phyloP scores from a whole-genome alignment of 1,284 basidiomycete genomes.

The Apiotrichum montevideense region DNA sequence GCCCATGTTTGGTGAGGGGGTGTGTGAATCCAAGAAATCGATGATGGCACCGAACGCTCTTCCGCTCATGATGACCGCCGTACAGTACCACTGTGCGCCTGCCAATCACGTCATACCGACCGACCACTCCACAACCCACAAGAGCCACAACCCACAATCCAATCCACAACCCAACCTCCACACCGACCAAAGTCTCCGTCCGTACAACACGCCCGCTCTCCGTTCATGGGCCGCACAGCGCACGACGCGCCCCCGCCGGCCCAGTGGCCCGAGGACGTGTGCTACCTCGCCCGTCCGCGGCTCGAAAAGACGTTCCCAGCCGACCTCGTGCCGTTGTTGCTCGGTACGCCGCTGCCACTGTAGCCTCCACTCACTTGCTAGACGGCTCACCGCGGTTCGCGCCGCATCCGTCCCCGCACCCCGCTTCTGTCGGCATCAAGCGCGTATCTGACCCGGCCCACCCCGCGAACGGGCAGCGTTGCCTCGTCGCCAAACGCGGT shows the following conservation, averaged over 20 bases:
- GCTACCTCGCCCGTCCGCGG: conserved; percentile 38
- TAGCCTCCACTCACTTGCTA: neutral
- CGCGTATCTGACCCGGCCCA: conserved; percentile 49
- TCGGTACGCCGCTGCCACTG: conserved; percentile 1
- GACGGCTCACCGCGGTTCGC: conserved; percentile 9
- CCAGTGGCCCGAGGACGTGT: conserved; percentile 38
- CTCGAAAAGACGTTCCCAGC: conserved; percentile 39
- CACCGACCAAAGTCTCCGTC: too few species aligned
- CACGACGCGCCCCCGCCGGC: conserved; percentile 36
- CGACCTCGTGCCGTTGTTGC: conserved; percentile 21
- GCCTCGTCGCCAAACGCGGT: conserved; percentile 69
- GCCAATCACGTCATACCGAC: too few species aligned
- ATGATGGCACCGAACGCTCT: too few species aligned
- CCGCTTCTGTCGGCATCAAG: conserved; percentile 39
- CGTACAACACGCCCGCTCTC: too few species aligned
- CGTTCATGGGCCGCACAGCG: neutral
- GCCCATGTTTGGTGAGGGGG: conserved; percentile 7
- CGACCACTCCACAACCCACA: too few species aligned
- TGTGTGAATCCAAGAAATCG: too few species aligned
- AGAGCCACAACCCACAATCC: too few species aligned
- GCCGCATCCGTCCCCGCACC: conserved; percentile 23
- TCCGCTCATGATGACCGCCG: too few species aligned
- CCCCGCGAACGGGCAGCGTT: conserved; percentile 74
- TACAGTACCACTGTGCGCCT: too few species aligned
- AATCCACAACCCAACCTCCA: too few species aligned